Evolutionary conservation across 2,329 filamentous ascomycete genomes (phyloP), one percentile per base, ranked within the genome.

Genomic region (Daldinia sp.): DNA sequence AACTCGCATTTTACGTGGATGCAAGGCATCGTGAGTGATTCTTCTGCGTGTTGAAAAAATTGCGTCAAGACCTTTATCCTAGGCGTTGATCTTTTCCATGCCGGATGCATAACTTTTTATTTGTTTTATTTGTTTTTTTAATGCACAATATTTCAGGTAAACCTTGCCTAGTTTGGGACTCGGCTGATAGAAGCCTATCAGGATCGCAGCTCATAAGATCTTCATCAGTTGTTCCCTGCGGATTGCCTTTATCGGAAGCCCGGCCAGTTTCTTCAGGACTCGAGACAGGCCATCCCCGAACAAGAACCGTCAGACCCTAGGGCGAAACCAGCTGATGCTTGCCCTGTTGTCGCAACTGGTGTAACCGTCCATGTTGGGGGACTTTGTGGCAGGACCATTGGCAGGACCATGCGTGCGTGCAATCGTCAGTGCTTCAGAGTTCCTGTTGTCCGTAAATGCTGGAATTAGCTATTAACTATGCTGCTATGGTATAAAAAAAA

Each of bases 251-350:
- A 68, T 63, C 62, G 69, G 69, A 68, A 72, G 67, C 64, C 69
- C 69, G 69, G 60, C 42, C 53, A 48, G 51, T 69, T 63, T 28
- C 50, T 68, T 68, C 59, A 65, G 67, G 64, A 63, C 60, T 67
- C 59, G 37, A 65, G 62, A 67, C 60, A 67, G 67, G 64, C 67
- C 56, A 70, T 72, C 69, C 69, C 69, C 67, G 67, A 59, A 66
- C 69, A 62, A 26, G 65, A 62, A 59, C 63, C 67, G 67, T 64
- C 59, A 67, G 60, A 72, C 65, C 69, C 67, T 65, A 70, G 67
- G 64, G 69, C 64, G 64, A 72, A 72, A 72, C 67, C 67, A 72
- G 67, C 69, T 69, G 67, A 71, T 71, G 69, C 67, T 67, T 69
- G 69, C 64, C 69, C 64, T 71, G 69, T 53, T 69, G 69, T 72